Base-by-base conservation (phyloP, 345 rosid species). In the Hibiscus trionum region DNA sequence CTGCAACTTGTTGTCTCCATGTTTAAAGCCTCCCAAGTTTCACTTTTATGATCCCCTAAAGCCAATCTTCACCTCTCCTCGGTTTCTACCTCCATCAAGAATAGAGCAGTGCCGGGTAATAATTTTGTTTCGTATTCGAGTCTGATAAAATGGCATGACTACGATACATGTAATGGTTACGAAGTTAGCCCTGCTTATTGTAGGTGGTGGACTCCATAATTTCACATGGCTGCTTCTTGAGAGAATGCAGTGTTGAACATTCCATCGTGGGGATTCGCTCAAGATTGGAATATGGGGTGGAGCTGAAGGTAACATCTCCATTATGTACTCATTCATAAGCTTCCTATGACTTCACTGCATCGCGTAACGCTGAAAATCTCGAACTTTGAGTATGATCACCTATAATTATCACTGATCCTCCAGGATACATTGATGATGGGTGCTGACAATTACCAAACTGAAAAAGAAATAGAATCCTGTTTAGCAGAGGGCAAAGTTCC, bases 361-460 rank as follows among this genome's bases (percentile, higher is more conserved):
- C 53, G 42, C 42, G 19, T 42, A 5, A 44, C 44, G 11, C 19
- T 12, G 69, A 17, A 17, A 17, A n/a, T 14, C 49, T 42, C 33
- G 6, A 21, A 21, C 24, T 7, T 44, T 21, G 17, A 65, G 55
- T 7, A 42, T 21, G n/a, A 42, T 24, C 53, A 21, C 33, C 4
- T 69, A 11, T 55, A 35, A 29, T 11, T 39, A 37, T 21, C 50
- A 70, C 5, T 47, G 19, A 31, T 70, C 39, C 14, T 33, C 27
- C 80, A 93, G 98, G 96, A 93, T 76, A 88, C 93, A 0, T 70
- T 93, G 87, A 89, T 93, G 97, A 86, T 91, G 88, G 97, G 97
- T 61, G 93, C 97, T 57, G 96, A 93, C 75, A 74, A 76, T 63
- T 93, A 90, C 81, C 84, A 93, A 86, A 89, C 92, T 0, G 93